phyloP scores from a whole-genome alignment of 176 grass and related monocot species.

The Zizania latifolia region DNA sequence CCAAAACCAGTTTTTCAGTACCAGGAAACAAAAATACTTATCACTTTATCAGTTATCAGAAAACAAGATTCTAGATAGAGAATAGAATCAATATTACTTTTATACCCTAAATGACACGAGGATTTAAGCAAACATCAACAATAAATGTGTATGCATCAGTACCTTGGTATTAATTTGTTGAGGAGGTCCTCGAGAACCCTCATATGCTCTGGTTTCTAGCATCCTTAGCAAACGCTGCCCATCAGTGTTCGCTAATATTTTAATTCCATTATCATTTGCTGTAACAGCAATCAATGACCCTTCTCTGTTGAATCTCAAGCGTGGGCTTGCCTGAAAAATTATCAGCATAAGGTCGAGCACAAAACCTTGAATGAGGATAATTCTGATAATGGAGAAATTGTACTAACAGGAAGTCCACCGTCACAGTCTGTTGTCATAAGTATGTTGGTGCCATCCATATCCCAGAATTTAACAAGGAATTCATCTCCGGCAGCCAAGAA shows the following conservation, averaged over 20 bases:
- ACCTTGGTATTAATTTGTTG: slow-evolving; percentile 90
- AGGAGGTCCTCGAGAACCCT: slow-evolving; percentile 65
- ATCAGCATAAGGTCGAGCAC: slow-evolving; percentile 11
- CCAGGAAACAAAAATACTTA: background rate
- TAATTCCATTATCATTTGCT: slow-evolving; percentile 92
- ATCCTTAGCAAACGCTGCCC: slow-evolving; percentile 88
- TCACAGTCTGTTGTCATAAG: slow-evolving; percentile 78
- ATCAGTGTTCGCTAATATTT: slow-evolving; percentile 93
- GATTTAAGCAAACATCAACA: background rate
- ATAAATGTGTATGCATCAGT: background rate
- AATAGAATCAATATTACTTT: slow-evolving; percentile 13
- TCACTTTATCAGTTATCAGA: too few species aligned
- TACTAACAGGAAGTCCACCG: slow-evolving; percentile 84
- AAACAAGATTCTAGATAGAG: background rate
- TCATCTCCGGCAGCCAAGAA: slow-evolving; percentile 99
- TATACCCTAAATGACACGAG: background rate
- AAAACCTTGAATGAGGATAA: background rate
- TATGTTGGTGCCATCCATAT: slow-evolving; percentile 92
- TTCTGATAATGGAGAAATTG: background rate
- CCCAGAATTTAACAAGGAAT: slow-evolving; percentile 96
- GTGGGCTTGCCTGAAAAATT: slow-evolving; percentile 70
- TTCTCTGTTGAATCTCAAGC: slow-evolving; percentile 95
- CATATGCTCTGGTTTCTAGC: slow-evolving; percentile 83
- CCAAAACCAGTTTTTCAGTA: slow-evolving; percentile 15
- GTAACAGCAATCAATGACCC: slow-evolving; percentile 93